Percentiles rank a stretch among this genome's conserved stretches.
Conservation (phyloP, 495 filamentous ascomycete species). For the Neurospora pannonica region DNA sequence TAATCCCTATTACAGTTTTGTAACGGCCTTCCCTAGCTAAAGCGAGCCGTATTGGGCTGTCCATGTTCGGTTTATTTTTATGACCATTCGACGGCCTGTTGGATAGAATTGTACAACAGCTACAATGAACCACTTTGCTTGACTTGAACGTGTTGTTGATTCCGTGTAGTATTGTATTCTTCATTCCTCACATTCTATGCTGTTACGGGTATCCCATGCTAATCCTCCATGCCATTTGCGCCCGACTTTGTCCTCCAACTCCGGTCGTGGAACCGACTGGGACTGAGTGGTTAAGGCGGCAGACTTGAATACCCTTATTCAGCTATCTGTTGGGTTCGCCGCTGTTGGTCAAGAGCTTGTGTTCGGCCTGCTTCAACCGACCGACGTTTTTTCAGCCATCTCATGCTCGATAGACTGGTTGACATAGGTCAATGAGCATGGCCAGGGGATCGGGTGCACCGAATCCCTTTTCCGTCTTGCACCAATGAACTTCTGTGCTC, state of each 20-base stretch:
- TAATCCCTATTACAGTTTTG: no score
- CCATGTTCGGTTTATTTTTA: no score
- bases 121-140: not conserved
- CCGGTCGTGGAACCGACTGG: not conserved
- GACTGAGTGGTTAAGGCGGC: slow-evolving; percentile 24
- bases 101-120: not conserved
- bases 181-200: not conserved
- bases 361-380: not conserved
- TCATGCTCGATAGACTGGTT: not conserved
- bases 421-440: not conserved
- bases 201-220: not conserved
- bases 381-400: not conserved
- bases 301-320: slow-evolving; percentile 19
- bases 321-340: slow-evolving; percentile 22
- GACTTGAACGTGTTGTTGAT: not conserved
- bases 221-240: not conserved
- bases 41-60: no score
- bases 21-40: no score
- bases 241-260: not conserved
- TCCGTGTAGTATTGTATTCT: not conserved
- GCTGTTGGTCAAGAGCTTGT: not conserved
- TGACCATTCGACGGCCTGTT: no score
- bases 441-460: not conserved
- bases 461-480: not conserved
- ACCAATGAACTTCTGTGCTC: not conserved